Evolutionary conservation across 345 rosid genomes (phyloP), one percentile per base, ranked within the genome.

Genomic region (Boechera retrofracta): DNA sequence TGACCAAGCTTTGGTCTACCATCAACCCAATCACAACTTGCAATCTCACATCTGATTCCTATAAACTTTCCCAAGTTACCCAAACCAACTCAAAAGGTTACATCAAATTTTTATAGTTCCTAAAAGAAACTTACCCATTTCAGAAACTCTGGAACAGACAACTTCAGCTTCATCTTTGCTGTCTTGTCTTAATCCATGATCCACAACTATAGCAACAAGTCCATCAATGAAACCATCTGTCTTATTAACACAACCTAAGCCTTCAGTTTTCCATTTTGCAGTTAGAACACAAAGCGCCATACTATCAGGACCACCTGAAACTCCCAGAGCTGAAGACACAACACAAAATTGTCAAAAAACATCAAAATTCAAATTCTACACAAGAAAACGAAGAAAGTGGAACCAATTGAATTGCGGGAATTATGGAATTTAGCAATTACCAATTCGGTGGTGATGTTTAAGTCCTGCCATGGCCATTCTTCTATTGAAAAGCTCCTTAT

Each of bases 241-340:
- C 38, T 81, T 67, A 39, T 56, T 78, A 77, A 67, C 72, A 52
- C 58, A 77, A 47, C 62, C 60, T 31, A 45, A 70, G 36, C 88
- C 87, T 62, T 81, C 79, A 2, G 67, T 81, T 83, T 94, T 94
- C 98, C 99, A 94, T 31, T 78, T 85, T 16, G 99, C 96, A 48
- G 96, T 84, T 39, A 94, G 77, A 51, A 88, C 81, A 81, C 96
- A 90, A 29, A 94, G 87, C 2, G 97, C 98, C 91, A 90, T 92
- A 80, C 96, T 90, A 81, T 92, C 99, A 56, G 97, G 97, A 16
- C 99, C 99, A 42, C 99, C 98, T 5, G 97, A 94, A 28, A 94
- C 97, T 52, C 96, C 98, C 72, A 95, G 71, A 45, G 99, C 99
- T 90, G 77, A 54, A 51, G 6, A 61, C 35, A 59, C 67, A 58